Evolutionary conservation across 345 rosid genomes (phyloP).

Genomic region (Brassica incana): DNA sequence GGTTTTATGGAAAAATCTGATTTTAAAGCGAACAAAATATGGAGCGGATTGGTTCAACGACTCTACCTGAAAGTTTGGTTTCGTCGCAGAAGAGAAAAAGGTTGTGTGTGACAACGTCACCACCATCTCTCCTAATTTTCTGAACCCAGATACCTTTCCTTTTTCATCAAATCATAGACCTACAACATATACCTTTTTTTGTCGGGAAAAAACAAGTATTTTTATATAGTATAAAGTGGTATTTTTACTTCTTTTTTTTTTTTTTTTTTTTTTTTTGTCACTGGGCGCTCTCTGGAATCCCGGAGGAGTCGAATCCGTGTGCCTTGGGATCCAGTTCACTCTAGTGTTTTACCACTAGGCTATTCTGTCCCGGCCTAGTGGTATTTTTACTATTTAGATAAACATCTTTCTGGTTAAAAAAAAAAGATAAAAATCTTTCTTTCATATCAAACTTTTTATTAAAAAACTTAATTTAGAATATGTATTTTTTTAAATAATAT

Average conservation of each 20-base stretch:
- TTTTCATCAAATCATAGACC: constrained; percentile 18
- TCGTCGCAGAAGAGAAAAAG: constrained; percentile 27
- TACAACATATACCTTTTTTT: constrained; percentile 10
- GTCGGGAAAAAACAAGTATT: constrained; percentile 35
- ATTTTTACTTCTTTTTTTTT: background rate
- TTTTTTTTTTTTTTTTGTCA: no score
- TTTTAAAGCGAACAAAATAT: background rate
- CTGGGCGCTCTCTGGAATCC: no score
- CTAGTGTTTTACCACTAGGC: no score
- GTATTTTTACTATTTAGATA: background rate
- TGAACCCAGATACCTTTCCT: constrained; percentile 12
- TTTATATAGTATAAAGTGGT: background rate
- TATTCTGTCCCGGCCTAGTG: background rate
- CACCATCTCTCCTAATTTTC: constrained; percentile 16
- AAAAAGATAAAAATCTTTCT: no score
- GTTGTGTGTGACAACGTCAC: constrained; percentile 19
- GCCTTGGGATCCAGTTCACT: no score
- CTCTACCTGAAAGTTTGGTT: constrained; percentile 12
- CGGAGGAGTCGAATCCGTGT: no score
- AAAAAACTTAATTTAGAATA: background rate
- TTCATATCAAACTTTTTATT: background rate
- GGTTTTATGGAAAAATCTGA: background rate
- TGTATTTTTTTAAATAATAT: no score
- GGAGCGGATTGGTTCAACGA: constrained; percentile 34
- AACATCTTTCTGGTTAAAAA: no score